Base-by-base conservation (phyloP, 805 yeast species). In the Saturnispora gosingensis region DNA sequence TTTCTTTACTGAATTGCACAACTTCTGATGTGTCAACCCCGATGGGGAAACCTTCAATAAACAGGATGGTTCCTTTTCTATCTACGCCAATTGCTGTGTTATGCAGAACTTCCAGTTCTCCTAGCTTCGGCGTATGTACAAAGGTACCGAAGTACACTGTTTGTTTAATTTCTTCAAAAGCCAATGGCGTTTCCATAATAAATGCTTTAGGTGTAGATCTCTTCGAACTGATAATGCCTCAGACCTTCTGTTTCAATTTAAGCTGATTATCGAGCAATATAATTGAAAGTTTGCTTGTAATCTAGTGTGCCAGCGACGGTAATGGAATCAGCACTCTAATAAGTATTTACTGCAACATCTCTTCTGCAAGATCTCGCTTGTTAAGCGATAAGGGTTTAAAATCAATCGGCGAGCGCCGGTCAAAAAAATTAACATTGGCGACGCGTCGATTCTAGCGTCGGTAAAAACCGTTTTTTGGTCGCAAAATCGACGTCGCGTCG, bases 61-160 rank as follows among this genome's bases (percentile, higher is more conserved):
- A 75, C 43, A 65, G 73, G 51, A 82, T 85, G 15, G 63, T 66
- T 1, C 95, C 96, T 1, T 63, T 58, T 1, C 51, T 46, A 48
- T 77, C 76, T 9, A 88, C 93, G 5, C 88, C 91, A 25, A 86
- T 65, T 1, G 82, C 74, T 20, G 85, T 77, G 48, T 73, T 64
- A 18, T 74, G 69, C 20, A 80, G 63, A 36, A 84, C 72, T 56
- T 87, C 80, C 3, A 89, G 60, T 20, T 68, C 62, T 1, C 81
- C 82, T 16, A 85, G 62, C 1, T 48, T 55, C 1, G 93, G 89
- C 0, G 91, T 81, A 63, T 88, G 93, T 10, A 83, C 76, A 53
- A 86, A 74, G 1, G 89, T 82, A 5, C 95, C 96, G 56, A 73
- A 74, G 65, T 77, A 83, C 3, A 82, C 70, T 0, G 77, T 73